Evolutionary conservation across 495 filamentous ascomycete species (phyloP).

Genomic region (Podospora pseudoanserina): DNA sequence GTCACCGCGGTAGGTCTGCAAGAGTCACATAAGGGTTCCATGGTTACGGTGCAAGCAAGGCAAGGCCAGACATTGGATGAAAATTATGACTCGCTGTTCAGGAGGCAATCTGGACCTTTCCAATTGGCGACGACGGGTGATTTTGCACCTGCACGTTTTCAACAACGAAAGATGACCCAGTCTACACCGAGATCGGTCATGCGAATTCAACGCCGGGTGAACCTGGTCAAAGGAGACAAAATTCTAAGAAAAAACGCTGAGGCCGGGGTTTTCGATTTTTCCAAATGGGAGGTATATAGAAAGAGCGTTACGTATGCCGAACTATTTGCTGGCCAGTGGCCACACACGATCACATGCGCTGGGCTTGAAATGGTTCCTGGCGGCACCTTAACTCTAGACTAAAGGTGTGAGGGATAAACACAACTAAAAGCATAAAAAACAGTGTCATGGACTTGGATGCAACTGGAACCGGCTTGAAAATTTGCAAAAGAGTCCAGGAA

Average conservation of each 20-base stretch:
- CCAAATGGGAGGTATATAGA: background rate
- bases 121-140: background rate
- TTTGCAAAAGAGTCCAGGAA: background rate
- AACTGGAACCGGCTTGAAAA: background rate
- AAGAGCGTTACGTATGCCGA: background rate
- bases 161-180: background rate
- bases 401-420: background rate
- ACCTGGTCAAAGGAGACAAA: background rate
- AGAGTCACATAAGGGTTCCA: background rate
- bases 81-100: constrained; percentile 1
- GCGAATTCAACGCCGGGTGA: background rate
- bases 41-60: background rate
- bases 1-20: background rate
- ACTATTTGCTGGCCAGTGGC: background rate
- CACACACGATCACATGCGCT: background rate
- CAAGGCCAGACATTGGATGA: constrained; percentile 3
- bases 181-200: background rate
- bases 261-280: background rate
- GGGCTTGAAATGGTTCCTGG: no score
- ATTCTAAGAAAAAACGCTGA: background rate
- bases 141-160: background rate
- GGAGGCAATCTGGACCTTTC: background rate
- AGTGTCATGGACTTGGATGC: background rate
- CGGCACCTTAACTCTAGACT: background rate
- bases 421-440: no score